Percentiles rank a stretch among this genome's conserved stretches.
These are phyloP conservation scores for Rhodotorula diobovata DNA, from an alignment of 768 basidiomycete species.

Conservation along the genomic window DNA sequence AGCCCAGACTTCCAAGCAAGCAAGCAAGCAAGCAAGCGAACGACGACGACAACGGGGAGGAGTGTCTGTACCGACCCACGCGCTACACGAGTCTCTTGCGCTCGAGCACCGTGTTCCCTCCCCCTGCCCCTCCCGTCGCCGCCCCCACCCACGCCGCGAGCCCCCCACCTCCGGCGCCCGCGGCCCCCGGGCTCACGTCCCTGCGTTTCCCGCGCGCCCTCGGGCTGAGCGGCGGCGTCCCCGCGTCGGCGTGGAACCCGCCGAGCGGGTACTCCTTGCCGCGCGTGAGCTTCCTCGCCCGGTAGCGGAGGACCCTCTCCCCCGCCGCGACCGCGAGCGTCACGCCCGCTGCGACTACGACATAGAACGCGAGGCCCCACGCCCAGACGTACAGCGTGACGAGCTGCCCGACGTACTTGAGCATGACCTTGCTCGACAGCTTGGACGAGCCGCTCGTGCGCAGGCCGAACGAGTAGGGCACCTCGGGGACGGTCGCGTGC, in stretches of 20 bases:
- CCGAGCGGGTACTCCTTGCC: conserved; percentile 31
- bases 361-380: conserved; percentile 32
- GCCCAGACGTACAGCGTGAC: conserved; percentile 41
- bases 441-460: conserved; percentile 42
- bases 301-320: not conserved
- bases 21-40: not conserved
- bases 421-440: conserved; percentile 43
- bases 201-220: not conserved
- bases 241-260: conserved; percentile 17
- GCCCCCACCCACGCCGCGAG: not conserved
- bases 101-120: conserved; percentile 8
- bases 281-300: not conserved
- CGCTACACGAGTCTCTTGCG: conserved; percentile 16
- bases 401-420: conserved; percentile 44
- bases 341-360: conserved; percentile 20
- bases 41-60: not conserved
- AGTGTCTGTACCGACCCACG: not conserved
- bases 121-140: conserved; percentile 1
- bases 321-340: conserved; percentile 8
- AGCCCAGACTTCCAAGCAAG: too few relatives aligned
- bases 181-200: not conserved
- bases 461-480: conserved; percentile 42
- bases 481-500: conserved; percentile 25
- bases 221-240: conserved; percentile 17
- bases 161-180: not conserved